phyloP scores from a whole-genome alignment of 805 yeast genomes.

The Zygoascus tannicola region DNA sequence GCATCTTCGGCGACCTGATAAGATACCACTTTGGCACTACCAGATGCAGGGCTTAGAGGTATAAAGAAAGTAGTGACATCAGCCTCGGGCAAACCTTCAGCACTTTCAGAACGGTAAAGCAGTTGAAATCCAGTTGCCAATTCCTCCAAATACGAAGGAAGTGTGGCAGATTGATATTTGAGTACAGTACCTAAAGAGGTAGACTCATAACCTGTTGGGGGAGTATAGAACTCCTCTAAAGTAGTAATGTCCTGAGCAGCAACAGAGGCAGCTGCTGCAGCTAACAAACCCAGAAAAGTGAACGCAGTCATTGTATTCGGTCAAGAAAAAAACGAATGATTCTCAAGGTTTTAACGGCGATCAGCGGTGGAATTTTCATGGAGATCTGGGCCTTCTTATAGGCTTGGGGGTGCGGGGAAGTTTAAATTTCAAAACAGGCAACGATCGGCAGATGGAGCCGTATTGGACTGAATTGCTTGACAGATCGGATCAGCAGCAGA shows the following conservation, averaged over 20 bases:
- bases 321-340: too few species aligned
- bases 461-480: too few species aligned
- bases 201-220: slow-evolving; percentile 12
- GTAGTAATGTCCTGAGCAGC: slow-evolving; percentile 6
- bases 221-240: slow-evolving; percentile 18
- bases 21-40: slow-evolving; percentile 17
- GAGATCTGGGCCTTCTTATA: too few species aligned
- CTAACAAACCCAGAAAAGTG: not conserved
- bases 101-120: slow-evolving; percentile 19
- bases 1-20: slow-evolving; percentile 25
- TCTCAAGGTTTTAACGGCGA: too few species aligned
- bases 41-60: slow-evolving; percentile 14
- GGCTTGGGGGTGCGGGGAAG: too few species aligned
- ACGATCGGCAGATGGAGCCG: too few species aligned
- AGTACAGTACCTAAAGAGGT: slow-evolving; percentile 10
- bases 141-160: slow-evolving; percentile 2
- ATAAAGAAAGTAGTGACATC: slow-evolving; percentile 23
- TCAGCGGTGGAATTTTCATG: too few species aligned
- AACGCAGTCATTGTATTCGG: too few species aligned
- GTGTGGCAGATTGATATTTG: slow-evolving; percentile 7
- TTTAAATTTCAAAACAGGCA: too few species aligned
- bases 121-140: slow-evolving; percentile 19
- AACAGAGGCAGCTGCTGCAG: slow-evolving; percentile 12
- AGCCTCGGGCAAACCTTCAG: slow-evolving; percentile 21
- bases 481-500: too few species aligned